Evolutionary conservation across 2,329 filamentous ascomycete species (phyloP).

Genomic region (Metarhizium humberi): DNA sequence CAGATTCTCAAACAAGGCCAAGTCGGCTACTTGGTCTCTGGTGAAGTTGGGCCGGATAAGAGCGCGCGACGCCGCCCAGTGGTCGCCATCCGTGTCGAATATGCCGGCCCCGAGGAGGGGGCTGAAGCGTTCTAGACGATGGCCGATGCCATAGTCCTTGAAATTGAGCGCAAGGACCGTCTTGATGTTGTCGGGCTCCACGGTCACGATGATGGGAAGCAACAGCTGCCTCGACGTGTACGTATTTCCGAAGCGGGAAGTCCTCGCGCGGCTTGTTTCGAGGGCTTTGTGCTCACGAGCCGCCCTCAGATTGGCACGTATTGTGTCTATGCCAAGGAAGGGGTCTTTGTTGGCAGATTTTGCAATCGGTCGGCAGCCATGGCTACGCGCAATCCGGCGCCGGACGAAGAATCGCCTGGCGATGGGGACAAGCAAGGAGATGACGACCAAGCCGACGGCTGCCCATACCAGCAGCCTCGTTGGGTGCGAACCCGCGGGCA

Average conservation of each 20-base stretch:
- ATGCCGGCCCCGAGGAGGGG: slow-evolving; percentile 34
- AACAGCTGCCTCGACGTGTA: neutral
- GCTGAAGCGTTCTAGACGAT: slow-evolving; percentile 15
- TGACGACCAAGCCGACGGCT: neutral
- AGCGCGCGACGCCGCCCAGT: slow-evolving; percentile 27
- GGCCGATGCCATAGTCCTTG: slow-evolving; percentile 14
- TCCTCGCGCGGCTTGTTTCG: neutral
- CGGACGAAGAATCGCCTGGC: neutral
- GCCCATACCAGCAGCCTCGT: neutral
- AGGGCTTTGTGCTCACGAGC: slow-evolving; percentile 1
- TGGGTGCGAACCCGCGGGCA: neutral
- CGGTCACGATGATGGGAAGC: slow-evolving; percentile 8
- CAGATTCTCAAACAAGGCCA: slow-evolving; percentile 25
- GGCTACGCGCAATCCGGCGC: neutral
- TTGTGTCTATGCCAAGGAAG: slow-evolving; percentile 4
- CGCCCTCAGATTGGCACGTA: neutral
- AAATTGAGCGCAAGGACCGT: slow-evolving; percentile 17
- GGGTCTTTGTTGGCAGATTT: neutral
- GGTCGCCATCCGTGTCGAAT: slow-evolving; percentile 4
- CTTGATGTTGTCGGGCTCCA: slow-evolving; percentile 17
- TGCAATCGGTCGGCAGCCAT: slow-evolving; percentile 4
- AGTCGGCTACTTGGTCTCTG: slow-evolving; percentile 32
- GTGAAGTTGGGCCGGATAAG: slow-evolving; percentile 31
- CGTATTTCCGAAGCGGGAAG: neutral
- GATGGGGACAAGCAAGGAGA: neutral